phyloP scores from a whole-genome alignment of 1,284 basidiomycete species.

The Sporisorium graminicola region DNA sequence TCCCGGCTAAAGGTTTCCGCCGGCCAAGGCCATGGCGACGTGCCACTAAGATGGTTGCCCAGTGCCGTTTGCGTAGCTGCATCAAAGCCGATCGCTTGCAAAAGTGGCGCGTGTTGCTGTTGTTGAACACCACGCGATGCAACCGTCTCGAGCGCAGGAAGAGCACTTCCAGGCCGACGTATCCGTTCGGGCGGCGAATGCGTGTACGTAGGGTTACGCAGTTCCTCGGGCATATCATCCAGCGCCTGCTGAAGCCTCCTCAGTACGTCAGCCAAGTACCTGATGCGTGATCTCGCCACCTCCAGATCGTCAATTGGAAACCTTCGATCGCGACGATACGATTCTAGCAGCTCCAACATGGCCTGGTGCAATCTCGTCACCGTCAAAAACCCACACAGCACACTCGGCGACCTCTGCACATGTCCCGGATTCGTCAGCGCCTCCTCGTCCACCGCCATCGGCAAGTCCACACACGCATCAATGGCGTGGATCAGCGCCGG shows the following conservation, averaged over 20 bases:
- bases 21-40: slow-evolving; percentile 46
- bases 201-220: slow-evolving; percentile 33
- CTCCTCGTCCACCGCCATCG: slow-evolving; percentile 55
- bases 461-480: slow-evolving; percentile 51
- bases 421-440: slow-evolving; percentile 24
- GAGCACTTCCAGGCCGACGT: slow-evolving; percentile 18
- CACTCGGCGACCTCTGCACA: slow-evolving; percentile 29
- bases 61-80: slow-evolving; percentile 31
- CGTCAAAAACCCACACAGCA: slow-evolving; percentile 49
- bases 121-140: slow-evolving; percentile 5
- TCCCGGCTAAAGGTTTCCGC: slow-evolving; percentile 44
- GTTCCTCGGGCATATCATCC: slow-evolving; percentile 50
- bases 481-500: slow-evolving; percentile 50
- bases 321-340: slow-evolving; percentile 42
- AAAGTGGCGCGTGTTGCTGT: slow-evolving; percentile 17
- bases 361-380: slow-evolving; percentile 52
- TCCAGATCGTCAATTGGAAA: slow-evolving; percentile 41
- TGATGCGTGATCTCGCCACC: slow-evolving; percentile 23
- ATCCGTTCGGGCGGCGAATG: slow-evolving; percentile 34
- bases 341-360: slow-evolving; percentile 52
- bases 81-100: slow-evolving; percentile 47
- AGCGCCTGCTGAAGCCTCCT: slow-evolving; percentile 25
- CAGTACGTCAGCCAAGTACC: slow-evolving; percentile 37
- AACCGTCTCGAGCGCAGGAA: slow-evolving; percentile 30
- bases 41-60: slow-evolving; percentile 30